phyloP scores from a whole-genome alignment of 768 basidiomycete genomes.

The Hygrocybe coccinea region DNA sequence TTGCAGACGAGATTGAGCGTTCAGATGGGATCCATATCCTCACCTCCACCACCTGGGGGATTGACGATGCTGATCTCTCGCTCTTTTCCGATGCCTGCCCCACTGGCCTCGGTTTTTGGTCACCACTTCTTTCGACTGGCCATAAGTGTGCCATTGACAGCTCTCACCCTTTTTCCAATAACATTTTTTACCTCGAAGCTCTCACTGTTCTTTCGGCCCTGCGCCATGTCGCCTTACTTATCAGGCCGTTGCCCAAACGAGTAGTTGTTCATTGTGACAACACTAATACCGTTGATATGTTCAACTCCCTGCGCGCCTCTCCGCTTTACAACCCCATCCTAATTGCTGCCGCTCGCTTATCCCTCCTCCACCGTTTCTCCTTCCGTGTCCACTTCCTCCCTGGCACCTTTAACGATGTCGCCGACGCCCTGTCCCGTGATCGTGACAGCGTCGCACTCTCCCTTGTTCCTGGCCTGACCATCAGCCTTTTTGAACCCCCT shows the following conservation, averaged over 20 bases:
- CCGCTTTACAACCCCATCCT: slow-evolving; percentile 26
- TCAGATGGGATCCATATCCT: background rate
- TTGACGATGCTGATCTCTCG: no score
- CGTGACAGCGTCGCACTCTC: background rate
- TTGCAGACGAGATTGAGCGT: background rate
- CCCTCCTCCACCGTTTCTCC: slow-evolving; percentile 9
- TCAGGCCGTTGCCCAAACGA: background rate
- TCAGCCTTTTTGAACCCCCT: slow-evolving; percentile 13
- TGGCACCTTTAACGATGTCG: slow-evolving; percentile 22
- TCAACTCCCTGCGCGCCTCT: slow-evolving; percentile 12
- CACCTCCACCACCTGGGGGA: background rate
- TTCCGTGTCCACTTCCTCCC: slow-evolving; percentile 25
- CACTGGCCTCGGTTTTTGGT: no score
- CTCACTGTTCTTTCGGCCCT: slow-evolving; percentile 9
- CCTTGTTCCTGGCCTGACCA: background rate
- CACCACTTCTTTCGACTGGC: no score
- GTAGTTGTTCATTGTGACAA: slow-evolving; percentile 16
- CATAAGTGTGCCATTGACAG: no score
- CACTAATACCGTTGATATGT: slow-evolving; percentile 3
- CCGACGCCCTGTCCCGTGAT: slow-evolving; percentile 29
- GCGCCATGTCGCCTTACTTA: background rate
- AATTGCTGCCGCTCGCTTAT: slow-evolving; percentile 11
- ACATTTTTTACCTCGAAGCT: slow-evolving; percentile 13
- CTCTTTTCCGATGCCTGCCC: no score
- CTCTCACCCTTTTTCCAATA: no score